Conservation (phyloP, 2,329 filamentous ascomycete species). For the Rutstroemia sp. region DNA sequence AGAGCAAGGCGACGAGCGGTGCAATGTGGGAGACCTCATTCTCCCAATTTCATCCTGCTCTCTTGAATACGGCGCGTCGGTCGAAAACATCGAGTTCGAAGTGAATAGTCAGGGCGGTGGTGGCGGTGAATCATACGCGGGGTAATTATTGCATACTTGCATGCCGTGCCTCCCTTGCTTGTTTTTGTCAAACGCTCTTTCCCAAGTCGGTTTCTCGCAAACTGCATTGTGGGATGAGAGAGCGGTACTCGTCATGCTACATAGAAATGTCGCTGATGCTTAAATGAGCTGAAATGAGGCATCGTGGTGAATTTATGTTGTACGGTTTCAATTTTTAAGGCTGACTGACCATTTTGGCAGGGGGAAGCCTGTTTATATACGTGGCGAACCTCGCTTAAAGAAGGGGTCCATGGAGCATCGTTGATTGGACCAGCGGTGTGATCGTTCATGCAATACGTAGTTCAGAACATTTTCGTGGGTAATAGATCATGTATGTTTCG, state of each 20-base stretch:
- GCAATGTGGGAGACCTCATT: neutral
- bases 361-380: conserved; percentile 5
- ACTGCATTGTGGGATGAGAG: neutral
- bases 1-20: conserved; percentile 5
- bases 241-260: neutral
- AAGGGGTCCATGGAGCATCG: neutral
- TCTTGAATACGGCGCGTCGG: neutral
- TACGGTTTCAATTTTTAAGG: neutral
- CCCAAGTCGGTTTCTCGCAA: neutral
- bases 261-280: neutral
- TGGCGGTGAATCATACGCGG: conserved; percentile 6
- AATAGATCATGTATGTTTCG: neutral
- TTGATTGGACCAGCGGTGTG: neutral
- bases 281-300: neutral
- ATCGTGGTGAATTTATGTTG: neutral
- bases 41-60: neutral
- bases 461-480: neutral
- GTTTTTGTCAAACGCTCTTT: conserved; percentile 1
- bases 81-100: conserved; percentile 1
- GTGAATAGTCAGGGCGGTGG: neutral
- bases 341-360: neutral
- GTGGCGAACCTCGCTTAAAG: conserved; percentile 8
- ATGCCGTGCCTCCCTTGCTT: conserved; percentile 4
- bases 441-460: neutral
- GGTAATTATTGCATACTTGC: conserved; percentile 1